phyloP scores from a whole-genome alignment of 2,329 filamentous ascomycete genomes.

The Epichloe sylvatica region DNA sequence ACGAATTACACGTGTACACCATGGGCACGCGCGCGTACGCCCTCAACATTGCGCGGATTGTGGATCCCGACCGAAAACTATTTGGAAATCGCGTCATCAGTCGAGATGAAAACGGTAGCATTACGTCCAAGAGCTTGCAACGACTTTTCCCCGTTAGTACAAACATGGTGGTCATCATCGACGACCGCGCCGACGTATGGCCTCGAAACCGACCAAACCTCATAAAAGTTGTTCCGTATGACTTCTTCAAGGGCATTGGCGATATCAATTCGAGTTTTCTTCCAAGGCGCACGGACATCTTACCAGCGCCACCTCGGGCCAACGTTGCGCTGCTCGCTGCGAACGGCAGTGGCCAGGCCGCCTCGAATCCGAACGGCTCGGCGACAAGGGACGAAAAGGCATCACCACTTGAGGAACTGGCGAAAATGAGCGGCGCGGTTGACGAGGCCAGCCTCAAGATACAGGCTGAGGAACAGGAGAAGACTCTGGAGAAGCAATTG shows the following conservation, averaged over 20 bases:
- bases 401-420: slow-evolving; percentile 54
- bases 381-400: slow-evolving; percentile 13
- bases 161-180: slow-evolving; percentile 98
- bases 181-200: slow-evolving; percentile 95
- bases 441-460: slow-evolving; percentile 54
- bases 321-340: slow-evolving; percentile 10
- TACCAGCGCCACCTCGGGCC: slow-evolving; percentile 19
- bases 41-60: slow-evolving; percentile 76
- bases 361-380: background rate
- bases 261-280: slow-evolving; percentile 98
- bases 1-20: slow-evolving; percentile 95
- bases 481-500: slow-evolving; percentile 75
- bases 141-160: slow-evolving; percentile 91
- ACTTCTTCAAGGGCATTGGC: slow-evolving; percentile 95
- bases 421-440: slow-evolving; percentile 60
- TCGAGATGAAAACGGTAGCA: slow-evolving; percentile 89
- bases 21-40: slow-evolving; percentile 99
- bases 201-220: slow-evolving; percentile 77
- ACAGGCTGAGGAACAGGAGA: slow-evolving; percentile 75
- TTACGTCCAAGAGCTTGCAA: slow-evolving; percentile 79
- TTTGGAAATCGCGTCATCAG: slow-evolving; percentile 94
- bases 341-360: background rate
- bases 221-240: slow-evolving; percentile 88
- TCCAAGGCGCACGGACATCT: slow-evolving; percentile 55
- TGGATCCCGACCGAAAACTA: slow-evolving; percentile 77